Evolutionary conservation across 2,329 filamentous ascomycete genomes (phyloP).

Genomic region (Neophaeococcomyces aloes): DNA sequence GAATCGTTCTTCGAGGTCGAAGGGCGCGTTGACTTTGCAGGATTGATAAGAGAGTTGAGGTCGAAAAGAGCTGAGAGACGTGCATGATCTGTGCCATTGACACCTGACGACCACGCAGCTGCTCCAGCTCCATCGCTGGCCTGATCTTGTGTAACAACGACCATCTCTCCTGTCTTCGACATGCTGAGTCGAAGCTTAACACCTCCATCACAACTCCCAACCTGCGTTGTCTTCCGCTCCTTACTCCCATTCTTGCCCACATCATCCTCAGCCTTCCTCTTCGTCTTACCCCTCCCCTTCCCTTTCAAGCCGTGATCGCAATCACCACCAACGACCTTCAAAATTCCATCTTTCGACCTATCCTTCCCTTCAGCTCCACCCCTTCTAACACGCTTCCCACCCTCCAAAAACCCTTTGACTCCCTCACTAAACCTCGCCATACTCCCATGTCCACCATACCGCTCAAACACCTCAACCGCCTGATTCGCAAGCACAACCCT

Average conservation of each 20-base stretch:
- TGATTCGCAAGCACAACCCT: constrained; percentile 11
- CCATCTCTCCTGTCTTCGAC: neutral
- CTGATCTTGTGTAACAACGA: no score
- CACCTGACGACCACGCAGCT: no score
- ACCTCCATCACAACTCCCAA: neutral
- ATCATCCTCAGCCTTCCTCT: constrained; percentile 1
- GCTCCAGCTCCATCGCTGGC: no score
- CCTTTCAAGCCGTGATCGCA: neutral
- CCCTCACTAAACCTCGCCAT: constrained; percentile 13
- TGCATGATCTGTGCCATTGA: no score
- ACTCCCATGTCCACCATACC: constrained; percentile 17
- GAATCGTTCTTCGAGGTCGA: no score
- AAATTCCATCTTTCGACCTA: constrained; percentile 4
- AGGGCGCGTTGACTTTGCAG: no score
- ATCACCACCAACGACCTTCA: neutral
- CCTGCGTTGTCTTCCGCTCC: neutral
- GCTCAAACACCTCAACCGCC: constrained; percentile 14
- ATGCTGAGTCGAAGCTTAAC: no score
- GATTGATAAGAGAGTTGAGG: no score
- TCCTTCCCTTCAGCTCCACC: constrained; percentile 4
- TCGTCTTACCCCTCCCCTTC: neutral
- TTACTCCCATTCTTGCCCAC: neutral
- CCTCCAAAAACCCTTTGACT: constrained; percentile 13
- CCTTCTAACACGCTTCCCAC: constrained; percentile 9
- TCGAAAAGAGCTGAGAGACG: no score